Evolutionary conservation across 2,329 filamentous ascomycete genomes (phyloP).

Genomic region (Parafenestella ontariensis): DNA sequence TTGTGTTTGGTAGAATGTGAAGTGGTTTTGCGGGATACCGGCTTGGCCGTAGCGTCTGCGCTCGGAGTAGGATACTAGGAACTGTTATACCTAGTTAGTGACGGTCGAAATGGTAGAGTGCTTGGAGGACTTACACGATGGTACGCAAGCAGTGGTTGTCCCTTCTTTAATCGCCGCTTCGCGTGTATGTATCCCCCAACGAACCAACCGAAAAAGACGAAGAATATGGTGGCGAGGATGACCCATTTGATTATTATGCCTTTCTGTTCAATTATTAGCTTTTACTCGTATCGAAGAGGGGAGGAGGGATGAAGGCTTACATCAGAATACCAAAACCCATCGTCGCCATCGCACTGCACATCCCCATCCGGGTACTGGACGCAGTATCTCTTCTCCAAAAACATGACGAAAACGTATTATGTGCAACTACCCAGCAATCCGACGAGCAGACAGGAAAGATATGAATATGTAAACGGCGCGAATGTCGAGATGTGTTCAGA

Average conservation of each 20-base stretch:
- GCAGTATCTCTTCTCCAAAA: slow-evolving; percentile 37
- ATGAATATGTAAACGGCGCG: not conserved
- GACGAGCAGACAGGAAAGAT: not conserved
- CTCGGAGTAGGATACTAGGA: slow-evolving; percentile 51
- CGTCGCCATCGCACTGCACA: slow-evolving; percentile 37
- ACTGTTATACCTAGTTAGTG: slow-evolving; percentile 33
- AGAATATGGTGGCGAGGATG: slow-evolving; percentile 68
- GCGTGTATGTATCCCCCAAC: slow-evolving; percentile 75
- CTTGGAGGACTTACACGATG: slow-evolving; percentile 60
- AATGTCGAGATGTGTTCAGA: not conserved
- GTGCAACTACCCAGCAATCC: not conserved
- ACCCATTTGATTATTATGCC: slow-evolving; percentile 75
- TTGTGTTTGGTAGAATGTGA: slow-evolving; percentile 47
- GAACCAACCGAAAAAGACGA: slow-evolving; percentile 67
- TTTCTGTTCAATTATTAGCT: slow-evolving; percentile 52
- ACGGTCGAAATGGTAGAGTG: not conserved
- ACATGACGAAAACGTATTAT: slow-evolving; percentile 24
- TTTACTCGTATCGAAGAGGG: no score
- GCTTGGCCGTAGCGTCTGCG: slow-evolving; percentile 43
- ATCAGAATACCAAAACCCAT: slow-evolving; percentile 44
- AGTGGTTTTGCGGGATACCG: slow-evolving; percentile 43
- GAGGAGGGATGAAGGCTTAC: slow-evolving; percentile 28
- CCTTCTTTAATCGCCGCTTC: slow-evolving; percentile 68
- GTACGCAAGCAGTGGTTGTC: slow-evolving; percentile 70
- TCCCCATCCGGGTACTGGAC: slow-evolving; percentile 32